A percentile compares a stretch with the other conserved stretches of the same genome.
phyloP scores from a whole-genome alignment of 2,329 filamentous ascomycete species.

The Phaeosphaeria sp. region DNA sequence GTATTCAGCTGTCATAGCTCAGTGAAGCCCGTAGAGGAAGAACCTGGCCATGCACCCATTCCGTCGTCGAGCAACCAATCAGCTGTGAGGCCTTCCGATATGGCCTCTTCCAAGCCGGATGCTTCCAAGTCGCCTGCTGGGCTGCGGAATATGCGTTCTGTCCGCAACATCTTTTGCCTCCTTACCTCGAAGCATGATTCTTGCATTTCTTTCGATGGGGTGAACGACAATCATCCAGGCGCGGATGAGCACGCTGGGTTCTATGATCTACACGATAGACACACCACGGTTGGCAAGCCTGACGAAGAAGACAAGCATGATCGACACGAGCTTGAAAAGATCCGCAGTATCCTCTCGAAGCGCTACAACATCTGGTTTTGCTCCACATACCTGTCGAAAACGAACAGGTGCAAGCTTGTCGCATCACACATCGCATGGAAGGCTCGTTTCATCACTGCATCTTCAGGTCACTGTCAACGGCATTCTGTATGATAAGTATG shows the following conservation, averaged over 20 bases:
- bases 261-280: too few species aligned
- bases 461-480: background rate
- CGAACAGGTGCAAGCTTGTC: background rate
- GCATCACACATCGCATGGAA: constrained; percentile 3
- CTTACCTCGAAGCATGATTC: background rate
- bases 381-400: too few species aligned
- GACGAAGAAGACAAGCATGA: too few species aligned
- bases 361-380: too few species aligned
- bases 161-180: background rate
- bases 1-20: background rate
- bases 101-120: background rate
- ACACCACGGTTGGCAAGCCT: too few species aligned
- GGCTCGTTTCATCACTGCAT: constrained; percentile 15
- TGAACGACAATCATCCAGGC: too few species aligned
- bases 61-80: background rate
- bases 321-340: too few species aligned
- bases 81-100: background rate
- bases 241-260: too few species aligned
- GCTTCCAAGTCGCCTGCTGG: background rate
- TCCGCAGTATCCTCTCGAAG: too few species aligned
- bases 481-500: too few species aligned
- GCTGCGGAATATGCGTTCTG: background rate
- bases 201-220: too few species aligned
- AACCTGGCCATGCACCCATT: background rate
- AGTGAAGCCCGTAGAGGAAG: background rate